Conservation (phyloP, 129 eudicot genomes). For the Pulicaria dysenterica region DNA sequence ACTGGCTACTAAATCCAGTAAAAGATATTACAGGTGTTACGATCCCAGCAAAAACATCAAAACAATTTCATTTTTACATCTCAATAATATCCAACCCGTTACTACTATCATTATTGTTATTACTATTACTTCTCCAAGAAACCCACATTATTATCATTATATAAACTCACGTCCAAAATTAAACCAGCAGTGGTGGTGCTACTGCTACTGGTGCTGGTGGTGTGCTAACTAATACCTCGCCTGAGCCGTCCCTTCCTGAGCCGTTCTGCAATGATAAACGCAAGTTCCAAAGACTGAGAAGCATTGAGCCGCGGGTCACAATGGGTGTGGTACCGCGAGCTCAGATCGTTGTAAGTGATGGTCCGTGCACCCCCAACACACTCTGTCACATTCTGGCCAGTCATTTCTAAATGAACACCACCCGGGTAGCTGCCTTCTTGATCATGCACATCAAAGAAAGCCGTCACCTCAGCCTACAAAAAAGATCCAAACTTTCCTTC, state of each 20-base stretch:
- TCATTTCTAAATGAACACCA: conserved; percentile 90
- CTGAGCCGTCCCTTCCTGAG: conserved; percentile 70
- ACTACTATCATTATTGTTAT: not conserved
- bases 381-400: conserved; percentile 84
- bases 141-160: not conserved
- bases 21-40: too few species aligned
- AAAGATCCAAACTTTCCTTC: not conserved
- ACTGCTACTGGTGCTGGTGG: not conserved
- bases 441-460: conserved; percentile 87
- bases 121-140: not conserved
- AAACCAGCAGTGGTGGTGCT: conserved; percentile 22
- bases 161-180: conserved; percentile 13
- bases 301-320: conserved; percentile 94
- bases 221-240: conserved; percentile 29
- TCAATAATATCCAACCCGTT: too few species aligned
- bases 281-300: conserved; percentile 84
- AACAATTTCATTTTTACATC: too few species aligned
- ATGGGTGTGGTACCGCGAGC: conserved; percentile 93
- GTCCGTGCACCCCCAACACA: conserved; percentile 83
- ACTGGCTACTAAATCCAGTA: too few species aligned
- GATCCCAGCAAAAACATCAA: too few species aligned
- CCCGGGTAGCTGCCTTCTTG: conserved; percentile 94
- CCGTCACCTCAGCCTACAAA: conserved; percentile 71
- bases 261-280: conserved; percentile 79
- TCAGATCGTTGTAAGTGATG: conserved; percentile 75